Percentiles rank a stretch among this genome's conserved stretches.
Evolutionary conservation across 345 rosid genomes (phyloP).

Genomic region (Bruguiera gymnorhiza): DNA sequence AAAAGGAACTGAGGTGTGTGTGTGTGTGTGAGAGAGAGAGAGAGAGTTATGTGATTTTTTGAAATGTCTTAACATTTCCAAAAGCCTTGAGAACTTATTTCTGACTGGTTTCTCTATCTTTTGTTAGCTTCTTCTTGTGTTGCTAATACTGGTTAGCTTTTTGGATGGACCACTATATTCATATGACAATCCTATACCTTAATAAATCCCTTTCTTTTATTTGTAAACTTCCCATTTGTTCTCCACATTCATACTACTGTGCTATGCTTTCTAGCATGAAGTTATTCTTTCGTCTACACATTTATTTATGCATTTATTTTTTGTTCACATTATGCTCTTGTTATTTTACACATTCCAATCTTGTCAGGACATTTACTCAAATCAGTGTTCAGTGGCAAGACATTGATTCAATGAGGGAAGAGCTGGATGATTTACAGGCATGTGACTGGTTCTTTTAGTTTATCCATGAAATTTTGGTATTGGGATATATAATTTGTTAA

Average conservation of each 20-base stretch:
- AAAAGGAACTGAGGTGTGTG: too few species aligned
- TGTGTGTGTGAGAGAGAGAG: too few species aligned
- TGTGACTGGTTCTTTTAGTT: not conserved
- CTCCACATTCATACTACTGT: not conserved
- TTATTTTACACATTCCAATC: not conserved
- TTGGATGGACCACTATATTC: too few species aligned
- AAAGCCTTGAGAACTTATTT: too few species aligned
- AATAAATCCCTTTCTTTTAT: too few species aligned
- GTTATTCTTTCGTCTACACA: not conserved
- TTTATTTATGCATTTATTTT: not conserved
- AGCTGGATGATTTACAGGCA: conserved; percentile 95
- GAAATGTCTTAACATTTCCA: too few species aligned
- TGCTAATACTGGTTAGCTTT: too few species aligned
- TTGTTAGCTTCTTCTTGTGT: too few species aligned
- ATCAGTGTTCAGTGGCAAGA: conserved; percentile 99
- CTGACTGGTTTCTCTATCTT: too few species aligned
- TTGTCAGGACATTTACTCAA: conserved; percentile 93
- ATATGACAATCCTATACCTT: too few species aligned
- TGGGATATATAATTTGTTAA: not conserved
- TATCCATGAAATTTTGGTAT: not conserved
- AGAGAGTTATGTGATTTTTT: too few species aligned
- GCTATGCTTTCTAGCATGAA: not conserved
- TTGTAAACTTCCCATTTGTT: too few species aligned
- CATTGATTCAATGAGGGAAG: conserved; percentile 96
- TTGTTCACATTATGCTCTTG: not conserved